Evolutionary conservation across 495 filamentous ascomycete genomes (phyloP).

Genomic region (Xylaria grammica): DNA sequence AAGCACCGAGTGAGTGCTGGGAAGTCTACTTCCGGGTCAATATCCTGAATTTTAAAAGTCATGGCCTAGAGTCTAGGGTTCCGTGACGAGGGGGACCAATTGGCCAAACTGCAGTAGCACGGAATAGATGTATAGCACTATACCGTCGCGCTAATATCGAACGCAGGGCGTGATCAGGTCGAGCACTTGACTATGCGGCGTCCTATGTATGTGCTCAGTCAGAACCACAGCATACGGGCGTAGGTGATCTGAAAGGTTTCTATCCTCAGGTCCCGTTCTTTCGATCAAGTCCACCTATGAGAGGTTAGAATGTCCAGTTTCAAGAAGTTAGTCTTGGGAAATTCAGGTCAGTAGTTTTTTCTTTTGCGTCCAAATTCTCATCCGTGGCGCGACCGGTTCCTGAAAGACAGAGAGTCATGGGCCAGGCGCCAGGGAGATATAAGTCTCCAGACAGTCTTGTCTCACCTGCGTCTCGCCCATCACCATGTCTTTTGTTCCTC

Average conservation of each 20-base stretch:
- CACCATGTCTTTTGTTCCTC: not conserved
- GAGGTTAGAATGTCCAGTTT: too few species aligned
- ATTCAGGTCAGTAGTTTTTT: constrained; percentile 1
- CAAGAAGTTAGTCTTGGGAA: too few species aligned
- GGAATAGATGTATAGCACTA: too few species aligned
- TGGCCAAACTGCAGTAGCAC: not conserved
- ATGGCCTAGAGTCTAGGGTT: not conserved
- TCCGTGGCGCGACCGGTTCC: not conserved
- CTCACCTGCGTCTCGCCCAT: constrained; percentile 9
- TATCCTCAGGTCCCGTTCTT: too few species aligned
- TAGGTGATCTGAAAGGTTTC: too few species aligned
- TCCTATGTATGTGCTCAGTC: too few species aligned
- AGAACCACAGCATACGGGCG: too few species aligned
- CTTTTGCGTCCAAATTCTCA: constrained; percentile 1
- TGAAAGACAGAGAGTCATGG: not conserved
- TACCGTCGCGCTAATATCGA: too few species aligned
- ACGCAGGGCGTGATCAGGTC: too few species aligned
- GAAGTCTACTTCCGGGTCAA: not conserved
- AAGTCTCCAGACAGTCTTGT: not conserved
- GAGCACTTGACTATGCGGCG: too few species aligned
- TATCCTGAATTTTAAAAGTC: not conserved
- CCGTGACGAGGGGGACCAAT: not conserved
- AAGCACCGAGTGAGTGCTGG: not conserved
- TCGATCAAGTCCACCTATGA: too few species aligned
- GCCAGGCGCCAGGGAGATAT: not conserved